Base-by-base conservation (phyloP, 2,329 filamentous ascomycete genomes). In the Aspergillus sp. region DNA sequence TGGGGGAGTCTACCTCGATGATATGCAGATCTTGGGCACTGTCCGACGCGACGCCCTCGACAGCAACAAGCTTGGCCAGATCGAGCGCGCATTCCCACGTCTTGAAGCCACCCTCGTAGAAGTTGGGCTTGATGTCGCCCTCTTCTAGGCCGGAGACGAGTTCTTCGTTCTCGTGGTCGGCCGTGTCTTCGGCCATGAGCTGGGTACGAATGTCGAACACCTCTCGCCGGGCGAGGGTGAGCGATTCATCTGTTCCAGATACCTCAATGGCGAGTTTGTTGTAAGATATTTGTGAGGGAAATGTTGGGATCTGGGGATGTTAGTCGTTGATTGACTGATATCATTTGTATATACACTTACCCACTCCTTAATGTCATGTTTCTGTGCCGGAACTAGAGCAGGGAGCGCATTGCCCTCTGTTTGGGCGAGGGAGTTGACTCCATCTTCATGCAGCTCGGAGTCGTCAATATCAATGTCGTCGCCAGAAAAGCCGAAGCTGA, bases 61-160 rank as follows among this genome's bases (percentile, higher is more conserved):
- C 50, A 17, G 54, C 49, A 30, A 67, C 55, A 43, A 70, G 55
- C 50, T 72, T 76, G 0, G 80, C 82, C 11, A 87, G 74, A 60
- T 86, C 83, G 40, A 84, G 58, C 10, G 82, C 79, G 66, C 83
- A 86, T 69, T 87, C 84, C 84, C 84, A 87, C 16, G 83, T 86
- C 64, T 87, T 87, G 71, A 86, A 85, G 4, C 84, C 84, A 55
- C 84, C 84, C 70, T 87, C 84, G 64, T 87, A 87, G 61, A 86
- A 72, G 54, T 82, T 80, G 22, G 81, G 79, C 42, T 77, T 77
- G 49, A 86, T 75, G 61, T 86, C 83, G 3, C 80, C 79, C 49
- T 79, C 73, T 47, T 79, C 76, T 3, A 84, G 72, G 8, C 79
- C 77, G 1, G 73, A 65, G 36, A 77, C 70, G 19, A 79, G 65